Evolutionary conservation across 2,329 filamentous ascomycete genomes (phyloP), one percentile per base, ranked within the genome.

Genomic region (Golovinomyces cichoracearum): DNA sequence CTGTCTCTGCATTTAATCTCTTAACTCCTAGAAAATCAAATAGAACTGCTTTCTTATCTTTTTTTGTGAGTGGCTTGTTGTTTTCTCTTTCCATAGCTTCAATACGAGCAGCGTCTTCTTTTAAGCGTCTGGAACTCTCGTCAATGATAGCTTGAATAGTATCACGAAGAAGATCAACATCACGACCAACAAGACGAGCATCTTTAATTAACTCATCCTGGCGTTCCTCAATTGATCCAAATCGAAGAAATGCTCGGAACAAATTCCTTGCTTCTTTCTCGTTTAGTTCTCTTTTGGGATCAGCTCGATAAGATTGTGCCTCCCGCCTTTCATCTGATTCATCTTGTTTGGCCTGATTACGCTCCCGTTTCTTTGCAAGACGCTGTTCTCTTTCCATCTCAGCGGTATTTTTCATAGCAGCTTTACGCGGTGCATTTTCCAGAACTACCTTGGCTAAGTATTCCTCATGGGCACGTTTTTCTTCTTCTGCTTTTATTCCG

Each of bases 21-120:
- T 93, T 93, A 47, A 94, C 80, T 49, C 86, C 84, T 42, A 81
- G 79, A 63, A 86, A 93, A 61, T 95, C 86, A 57, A 98, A 94
- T 41, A 98, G 68, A 17, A 98, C 83, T 0, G 90, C 90, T 64
- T 98, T 98, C 63, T 84, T 84, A 61, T 98, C 90, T 63, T 98
- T 98, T 68, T 95, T 94, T 0, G 88, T 93, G 49, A 92, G 65
- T 2, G 77, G 72, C 61, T 90, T 92, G 59, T 83, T 83, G 0
- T 74, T 71, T 53, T 80, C 68, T 21, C 69, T 76, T 62, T 90
- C 83, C 56, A 78, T 62, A 13, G 71, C 71, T 50, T 72, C 70
- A 48, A 79, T 66, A 51, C 74, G 68, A 27, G 70, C 68, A 44
- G 71, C 66, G 52, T 93, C 84, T 58, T 85, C 83, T 52, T 80